Base-by-base conservation (phyloP, 2,329 filamentous ascomycete genomes). In the Neofusicoccum sp. region DNA sequence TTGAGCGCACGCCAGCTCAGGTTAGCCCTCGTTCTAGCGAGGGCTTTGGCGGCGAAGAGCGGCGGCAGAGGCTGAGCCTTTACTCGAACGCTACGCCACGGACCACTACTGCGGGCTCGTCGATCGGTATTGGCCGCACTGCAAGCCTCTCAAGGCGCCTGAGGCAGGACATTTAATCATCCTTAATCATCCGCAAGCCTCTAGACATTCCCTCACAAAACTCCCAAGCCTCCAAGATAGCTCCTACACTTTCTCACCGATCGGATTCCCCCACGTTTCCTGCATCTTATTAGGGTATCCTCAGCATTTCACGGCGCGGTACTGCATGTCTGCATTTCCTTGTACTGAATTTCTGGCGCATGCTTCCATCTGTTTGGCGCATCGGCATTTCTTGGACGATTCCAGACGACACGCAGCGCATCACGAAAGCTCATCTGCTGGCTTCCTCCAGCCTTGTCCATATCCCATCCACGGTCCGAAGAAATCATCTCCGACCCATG, bases 391-490 rank as follows among this genome's bases (percentile, higher is more conserved):
- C 31, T 51, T 43, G 51, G 51, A 56, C 57, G 45, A 51, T 40
- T 51, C 45, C 44, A 60, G 24, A 58, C 44, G 45, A 60, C 44
- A 51, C 57, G 43, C 36, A 60, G 56, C 44, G 57, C 57, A 49
- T 60, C 57, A 49, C 57, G 38, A 47, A 44, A 38, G 44, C 57
- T 36, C 57, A 60, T 49, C 51, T 56, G 38, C 51, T 33, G 51
- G 26, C 40, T 43, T 43, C 38, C 9, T 56, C 33, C 44, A 43
- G 44, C 11, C 49, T 20, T 40, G 36, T 48, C 53, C 54, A 47
- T 58, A 38, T 49, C 34, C 33, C 20, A 48, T 34, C 20, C 44
- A 49, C 45, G 28, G 36, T 20, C 41, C 51, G 51, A 56, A 56
- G 28, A 28, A 36, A 33, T 41, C 51, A 31, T 56, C 36, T 56